Conservation (phyloP, 2,329 filamentous ascomycete genomes). For the Alternaria tenuissima region DNA sequence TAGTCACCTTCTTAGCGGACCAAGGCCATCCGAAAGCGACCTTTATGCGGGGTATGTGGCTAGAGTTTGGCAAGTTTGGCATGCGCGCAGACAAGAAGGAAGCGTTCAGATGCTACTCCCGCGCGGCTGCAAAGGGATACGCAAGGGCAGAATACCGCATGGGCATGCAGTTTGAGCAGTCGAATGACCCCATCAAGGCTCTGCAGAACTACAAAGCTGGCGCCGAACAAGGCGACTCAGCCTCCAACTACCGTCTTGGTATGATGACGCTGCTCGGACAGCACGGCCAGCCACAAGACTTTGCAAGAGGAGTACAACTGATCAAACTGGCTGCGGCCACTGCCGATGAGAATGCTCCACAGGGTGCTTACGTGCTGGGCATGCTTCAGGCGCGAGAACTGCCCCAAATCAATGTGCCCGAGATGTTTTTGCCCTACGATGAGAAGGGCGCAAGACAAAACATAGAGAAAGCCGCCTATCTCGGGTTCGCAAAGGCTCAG, state of each 20-base stretch:
- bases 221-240: conserved; percentile 82
- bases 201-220: conserved; percentile 89
- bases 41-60: conserved; percentile 95
- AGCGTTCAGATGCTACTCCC: conserved; percentile 85
- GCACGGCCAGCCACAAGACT: conserved; percentile 88
- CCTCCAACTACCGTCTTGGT: conserved; percentile 83
- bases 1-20: conserved; percentile 86
- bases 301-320: conserved; percentile 76
- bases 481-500: conserved; percentile 95
- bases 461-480: conserved; percentile 94
- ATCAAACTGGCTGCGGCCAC: conserved; percentile 84
- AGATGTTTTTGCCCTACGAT: conserved; percentile 73
- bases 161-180: conserved; percentile 97
- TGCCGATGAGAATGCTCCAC: conserved; percentile 94
- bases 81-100: conserved; percentile 92
- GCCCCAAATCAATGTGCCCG: conserved; percentile 86
- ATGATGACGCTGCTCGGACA: conserved; percentile 98
- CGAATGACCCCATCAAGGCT: conserved; percentile 89
- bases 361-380: conserved; percentile 93
- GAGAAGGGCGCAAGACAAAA: conserved; percentile 79
- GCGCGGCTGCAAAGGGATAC: conserved; percentile 86
- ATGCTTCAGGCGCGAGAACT: conserved; percentile 93
- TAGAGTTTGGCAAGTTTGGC: conserved; percentile 97
- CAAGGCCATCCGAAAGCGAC: conserved; percentile 93
- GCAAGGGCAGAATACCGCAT: conserved; percentile 93